Percentiles rank a stretch among this genome's conserved stretches.
phyloP scores from a whole-genome alignment of 1,284 basidiomycete genomes.

The Rhodotorula sp. region DNA sequence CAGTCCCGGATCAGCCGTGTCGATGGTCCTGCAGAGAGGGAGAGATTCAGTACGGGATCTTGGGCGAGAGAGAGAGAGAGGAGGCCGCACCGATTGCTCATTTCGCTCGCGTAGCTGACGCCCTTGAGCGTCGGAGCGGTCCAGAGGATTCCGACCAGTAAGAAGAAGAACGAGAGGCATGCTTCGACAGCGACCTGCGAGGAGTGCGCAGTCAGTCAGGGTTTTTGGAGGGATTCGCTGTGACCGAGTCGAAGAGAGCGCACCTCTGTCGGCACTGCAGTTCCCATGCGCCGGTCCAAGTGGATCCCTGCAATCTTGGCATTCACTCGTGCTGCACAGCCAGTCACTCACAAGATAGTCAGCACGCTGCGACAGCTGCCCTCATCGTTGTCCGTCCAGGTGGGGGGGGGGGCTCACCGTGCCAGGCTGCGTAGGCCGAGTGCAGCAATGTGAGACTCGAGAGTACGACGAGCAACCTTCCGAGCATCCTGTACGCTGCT shows the following conservation, averaged over 20 bases:
- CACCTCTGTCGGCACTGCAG: not conserved
- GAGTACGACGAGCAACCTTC: slow-evolving; percentile 2
- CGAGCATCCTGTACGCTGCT: slow-evolving; percentile 5
- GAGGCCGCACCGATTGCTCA: slow-evolving; percentile 65
- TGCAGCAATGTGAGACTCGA: slow-evolving; percentile 12
- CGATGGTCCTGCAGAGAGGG: not conserved
- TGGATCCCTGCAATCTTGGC: not conserved
- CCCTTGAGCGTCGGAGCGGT: slow-evolving; percentile 69
- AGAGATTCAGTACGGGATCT: not conserved
- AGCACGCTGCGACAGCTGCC: no score
- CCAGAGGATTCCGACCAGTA: slow-evolving; percentile 67
- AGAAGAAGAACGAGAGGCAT: slow-evolving; percentile 62
- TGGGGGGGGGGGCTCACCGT: slow-evolving; percentile 2
- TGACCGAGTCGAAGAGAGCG: not conserved
- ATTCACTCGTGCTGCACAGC: not conserved
- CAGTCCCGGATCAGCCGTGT: slow-evolving; percentile 1
- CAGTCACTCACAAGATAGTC: no score
- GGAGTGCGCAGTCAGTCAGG: no score
- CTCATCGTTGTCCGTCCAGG: no score
- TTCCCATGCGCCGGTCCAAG: not conserved
- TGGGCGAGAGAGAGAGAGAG: not conserved
- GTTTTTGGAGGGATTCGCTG: not conserved
- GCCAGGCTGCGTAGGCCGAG: slow-evolving; percentile 29
- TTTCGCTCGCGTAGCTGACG: slow-evolving; percentile 84
- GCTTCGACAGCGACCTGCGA: slow-evolving; percentile 69